Conservation (phyloP, 257 asterid genomes). For the Nicotiana paniculata region DNA sequence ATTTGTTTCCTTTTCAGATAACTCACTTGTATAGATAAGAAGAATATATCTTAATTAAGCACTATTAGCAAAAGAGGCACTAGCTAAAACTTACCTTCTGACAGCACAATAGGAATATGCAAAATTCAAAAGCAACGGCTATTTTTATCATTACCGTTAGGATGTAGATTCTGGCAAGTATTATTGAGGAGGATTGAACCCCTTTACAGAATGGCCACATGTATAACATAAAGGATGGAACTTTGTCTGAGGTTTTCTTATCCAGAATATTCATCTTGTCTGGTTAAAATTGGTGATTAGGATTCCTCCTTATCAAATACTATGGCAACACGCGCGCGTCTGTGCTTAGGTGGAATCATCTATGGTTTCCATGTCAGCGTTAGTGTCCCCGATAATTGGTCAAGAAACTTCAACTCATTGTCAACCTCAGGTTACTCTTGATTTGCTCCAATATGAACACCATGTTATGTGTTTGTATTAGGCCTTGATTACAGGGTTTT, state of each 20-base stretch:
- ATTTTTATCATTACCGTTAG: conserved; percentile 26
- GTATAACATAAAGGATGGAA: conserved; percentile 31
- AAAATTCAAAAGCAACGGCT: conserved; percentile 43
- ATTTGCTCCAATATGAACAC: not conserved
- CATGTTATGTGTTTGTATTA: not conserved
- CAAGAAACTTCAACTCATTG: not conserved
- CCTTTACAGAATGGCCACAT: conserved; percentile 33
- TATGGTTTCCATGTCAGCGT: not conserved
- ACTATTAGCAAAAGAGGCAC: not conserved
- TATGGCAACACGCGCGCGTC: conserved; percentile 22
- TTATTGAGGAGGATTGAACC: conserved; percentile 34
- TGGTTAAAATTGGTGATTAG: conserved; percentile 14
- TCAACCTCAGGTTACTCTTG: not conserved
- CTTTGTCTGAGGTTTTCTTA: conserved; percentile 28
- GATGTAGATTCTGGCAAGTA: conserved; percentile 41
- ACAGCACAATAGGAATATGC: conserved; percentile 23
- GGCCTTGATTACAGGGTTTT: not conserved
- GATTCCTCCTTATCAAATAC: conserved; percentile 41
- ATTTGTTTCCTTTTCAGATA: not conserved
- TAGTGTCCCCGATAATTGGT: not conserved
- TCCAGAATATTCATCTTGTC: conserved; percentile 35
- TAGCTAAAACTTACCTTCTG: conserved; percentile 9
- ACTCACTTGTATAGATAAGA: not conserved
- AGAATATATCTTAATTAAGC: not conserved
- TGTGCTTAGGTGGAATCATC: not conserved